Conservation (phyloP, 768 basidiomycete species). For the Cubamyces sp. region DNA sequence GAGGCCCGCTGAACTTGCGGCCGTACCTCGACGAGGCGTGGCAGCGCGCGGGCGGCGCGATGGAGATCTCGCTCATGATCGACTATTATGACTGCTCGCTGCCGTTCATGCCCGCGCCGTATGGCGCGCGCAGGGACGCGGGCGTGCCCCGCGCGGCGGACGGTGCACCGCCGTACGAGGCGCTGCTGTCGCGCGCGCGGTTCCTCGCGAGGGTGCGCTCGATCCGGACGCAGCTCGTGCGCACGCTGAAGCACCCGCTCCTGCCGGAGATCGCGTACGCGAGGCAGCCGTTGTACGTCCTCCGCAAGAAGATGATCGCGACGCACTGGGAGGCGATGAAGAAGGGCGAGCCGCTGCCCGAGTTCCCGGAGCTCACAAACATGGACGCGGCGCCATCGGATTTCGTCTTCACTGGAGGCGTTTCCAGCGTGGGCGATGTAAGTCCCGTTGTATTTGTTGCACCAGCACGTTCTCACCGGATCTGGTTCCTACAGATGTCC, state of each 20-base stretch:
- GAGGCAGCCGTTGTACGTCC: constrained; percentile 24
- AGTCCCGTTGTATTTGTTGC: not conserved
- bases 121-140: constrained; percentile 32
- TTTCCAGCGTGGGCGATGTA: constrained; percentile 34
- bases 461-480: not conserved
- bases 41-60: constrained; percentile 48
- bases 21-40: constrained; percentile 52
- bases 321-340: constrained; percentile 29
- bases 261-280: constrained; percentile 46
- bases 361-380: not conserved
- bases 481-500: constrained; percentile 10
- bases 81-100: constrained; percentile 47
- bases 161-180: constrained; percentile 43
- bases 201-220: constrained; percentile 49
- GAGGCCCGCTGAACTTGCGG: constrained; percentile 55
- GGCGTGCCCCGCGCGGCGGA: constrained; percentile 39
- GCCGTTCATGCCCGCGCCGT: constrained; percentile 49
- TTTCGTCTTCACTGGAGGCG: constrained; percentile 28
- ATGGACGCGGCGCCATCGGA: constrained; percentile 14
- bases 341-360: constrained; percentile 3
- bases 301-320: constrained; percentile 27
- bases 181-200: constrained; percentile 49
- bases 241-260: constrained; percentile 47
- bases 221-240: constrained; percentile 42
- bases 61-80: constrained; percentile 48